A percentile compares a stretch with the other conserved stretches of the same genome.
phyloP scores from a whole-genome alignment of 805 yeast species.

The Tetrapisispora namnaoensis region DNA sequence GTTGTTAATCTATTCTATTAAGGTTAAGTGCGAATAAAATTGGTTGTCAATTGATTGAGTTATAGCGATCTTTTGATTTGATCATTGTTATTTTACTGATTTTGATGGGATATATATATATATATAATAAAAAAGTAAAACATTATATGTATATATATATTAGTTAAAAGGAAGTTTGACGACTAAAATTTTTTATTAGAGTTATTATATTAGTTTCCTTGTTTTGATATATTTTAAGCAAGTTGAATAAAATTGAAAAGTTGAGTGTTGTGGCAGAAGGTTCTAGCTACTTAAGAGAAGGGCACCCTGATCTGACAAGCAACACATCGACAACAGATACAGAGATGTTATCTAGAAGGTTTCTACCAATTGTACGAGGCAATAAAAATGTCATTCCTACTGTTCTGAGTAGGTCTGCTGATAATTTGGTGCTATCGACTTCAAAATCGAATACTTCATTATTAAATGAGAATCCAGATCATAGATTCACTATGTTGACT shows the following conservation, averaged over 20 bases:
- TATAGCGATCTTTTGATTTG: too few relatives aligned
- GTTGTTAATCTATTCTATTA: too few relatives aligned
- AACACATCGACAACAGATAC: neutral
- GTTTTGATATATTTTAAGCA: constrained; percentile 1
- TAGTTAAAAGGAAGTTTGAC: neutral
- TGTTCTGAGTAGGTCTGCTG: neutral
- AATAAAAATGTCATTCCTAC: neutral
- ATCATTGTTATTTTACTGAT: too few relatives aligned
- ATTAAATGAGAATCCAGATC: neutral
- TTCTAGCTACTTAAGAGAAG: neutral
- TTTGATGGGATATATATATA: too few relatives aligned
- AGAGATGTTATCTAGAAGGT: constrained; percentile 2
- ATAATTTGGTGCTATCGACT: neutral
- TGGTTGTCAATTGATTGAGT: too few relatives aligned
- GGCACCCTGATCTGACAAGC: neutral
- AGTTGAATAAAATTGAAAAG: neutral
- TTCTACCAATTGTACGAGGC: neutral
- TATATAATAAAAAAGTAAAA: too few relatives aligned
- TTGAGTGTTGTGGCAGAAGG: neutral
- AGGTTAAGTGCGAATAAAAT: too few relatives aligned
- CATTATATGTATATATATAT: too few relatives aligned
- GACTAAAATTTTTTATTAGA: neutral
- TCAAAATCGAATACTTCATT: neutral
- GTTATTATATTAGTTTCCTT: neutral
- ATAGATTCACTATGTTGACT: constrained; percentile 30